phyloP scores from a whole-genome alignment of 2,329 filamentous ascomycete species.

The Madurella fahalii region DNA sequence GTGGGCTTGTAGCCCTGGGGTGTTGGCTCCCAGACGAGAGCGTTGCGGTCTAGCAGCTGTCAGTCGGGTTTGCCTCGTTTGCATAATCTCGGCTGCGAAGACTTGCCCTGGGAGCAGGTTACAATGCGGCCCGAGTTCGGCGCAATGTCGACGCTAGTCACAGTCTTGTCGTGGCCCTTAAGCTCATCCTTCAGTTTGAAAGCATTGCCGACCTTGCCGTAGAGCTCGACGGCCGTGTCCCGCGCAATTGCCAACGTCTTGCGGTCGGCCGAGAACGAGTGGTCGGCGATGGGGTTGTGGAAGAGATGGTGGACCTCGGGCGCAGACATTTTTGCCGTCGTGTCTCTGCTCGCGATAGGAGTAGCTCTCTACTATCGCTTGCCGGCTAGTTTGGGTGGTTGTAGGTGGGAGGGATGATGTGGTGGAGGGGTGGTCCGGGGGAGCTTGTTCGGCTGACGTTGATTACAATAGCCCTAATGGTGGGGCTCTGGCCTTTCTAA shows the following conservation, averaged over 20 bases:
- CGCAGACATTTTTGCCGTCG: conserved; percentile 60
- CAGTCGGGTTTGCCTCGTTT: conserved; percentile 5
- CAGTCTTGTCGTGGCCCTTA: conserved; percentile 93
- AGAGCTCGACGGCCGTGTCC: conserved; percentile 87
- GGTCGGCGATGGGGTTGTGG: conserved; percentile 92
- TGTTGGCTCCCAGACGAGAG: conserved; percentile 96
- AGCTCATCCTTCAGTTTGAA: conserved; percentile 89
- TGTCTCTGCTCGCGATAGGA: conserved; percentile 61
- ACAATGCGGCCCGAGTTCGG: conserved; percentile 89
- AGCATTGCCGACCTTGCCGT: conserved; percentile 65
- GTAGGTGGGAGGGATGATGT: background rate
- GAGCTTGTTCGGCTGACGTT: conserved; percentile 9
- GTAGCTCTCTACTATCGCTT: conserved; percentile 94
- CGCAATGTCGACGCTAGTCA: conserved; percentile 95
- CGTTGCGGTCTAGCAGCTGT: conserved; percentile 72
- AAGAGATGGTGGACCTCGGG: conserved; percentile 97
- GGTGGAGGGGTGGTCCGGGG: conserved; percentile 12
- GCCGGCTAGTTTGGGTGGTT: background rate
- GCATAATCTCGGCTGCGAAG: background rate
- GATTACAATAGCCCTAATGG: background rate
- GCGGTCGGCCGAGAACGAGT: conserved; percentile 94
- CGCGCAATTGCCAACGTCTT: conserved; percentile 84
- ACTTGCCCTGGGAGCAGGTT: conserved; percentile 86
- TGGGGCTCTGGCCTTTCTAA: background rate
- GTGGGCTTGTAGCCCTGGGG: conserved; percentile 92